Evolutionary conservation across 225 moss, liverwort and hornwort species (phyloP).

Genomic region (Lunularia cruciata): DNA sequence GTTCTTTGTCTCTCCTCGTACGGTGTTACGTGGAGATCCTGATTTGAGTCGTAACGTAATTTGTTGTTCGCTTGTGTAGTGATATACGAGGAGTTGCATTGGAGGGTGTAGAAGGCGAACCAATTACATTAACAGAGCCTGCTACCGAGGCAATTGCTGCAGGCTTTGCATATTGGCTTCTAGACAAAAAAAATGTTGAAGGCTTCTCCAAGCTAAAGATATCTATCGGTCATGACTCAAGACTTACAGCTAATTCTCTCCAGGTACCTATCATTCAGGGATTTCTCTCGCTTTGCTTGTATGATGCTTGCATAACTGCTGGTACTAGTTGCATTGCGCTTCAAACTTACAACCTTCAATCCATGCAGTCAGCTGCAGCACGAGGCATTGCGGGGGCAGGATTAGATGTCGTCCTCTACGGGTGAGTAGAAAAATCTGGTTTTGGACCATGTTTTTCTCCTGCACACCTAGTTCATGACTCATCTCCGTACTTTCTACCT

Average conservation of each 20-base stretch:
- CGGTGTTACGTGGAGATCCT: too few relatives aligned
- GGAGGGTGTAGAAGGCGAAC: conserved; percentile 88
- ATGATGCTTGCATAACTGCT: neutral
- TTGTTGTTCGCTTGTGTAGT: conserved; percentile 43
- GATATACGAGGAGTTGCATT: conserved; percentile 98
- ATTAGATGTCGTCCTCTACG: conserved; percentile 78
- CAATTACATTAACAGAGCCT: conserved; percentile 77
- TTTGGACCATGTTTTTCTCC: neutral
- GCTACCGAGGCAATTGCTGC: conserved; percentile 82
- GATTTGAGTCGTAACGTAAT: too few relatives aligned
- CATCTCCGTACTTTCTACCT: neutral
- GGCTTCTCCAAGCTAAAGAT: conserved; percentile 56
- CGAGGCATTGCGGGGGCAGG: conserved; percentile 71
- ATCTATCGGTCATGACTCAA: conserved; percentile 88
- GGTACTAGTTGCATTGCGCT: conserved; percentile 8
- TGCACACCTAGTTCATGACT: neutral
- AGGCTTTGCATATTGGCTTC: conserved; percentile 84
- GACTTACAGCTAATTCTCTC: conserved; percentile 84
- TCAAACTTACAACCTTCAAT: conserved; percentile 20
- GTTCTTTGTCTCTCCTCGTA: too few relatives aligned
- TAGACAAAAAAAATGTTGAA: conserved; percentile 61
- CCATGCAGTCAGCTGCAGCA: conserved; percentile 77
- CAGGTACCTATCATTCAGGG: conserved; percentile 45
- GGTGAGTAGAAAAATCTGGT: conserved; percentile 46
- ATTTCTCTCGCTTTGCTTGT: neutral